Evolutionary conservation across 345 rosid species (phyloP).

Genomic region (Mangifera indica): DNA sequence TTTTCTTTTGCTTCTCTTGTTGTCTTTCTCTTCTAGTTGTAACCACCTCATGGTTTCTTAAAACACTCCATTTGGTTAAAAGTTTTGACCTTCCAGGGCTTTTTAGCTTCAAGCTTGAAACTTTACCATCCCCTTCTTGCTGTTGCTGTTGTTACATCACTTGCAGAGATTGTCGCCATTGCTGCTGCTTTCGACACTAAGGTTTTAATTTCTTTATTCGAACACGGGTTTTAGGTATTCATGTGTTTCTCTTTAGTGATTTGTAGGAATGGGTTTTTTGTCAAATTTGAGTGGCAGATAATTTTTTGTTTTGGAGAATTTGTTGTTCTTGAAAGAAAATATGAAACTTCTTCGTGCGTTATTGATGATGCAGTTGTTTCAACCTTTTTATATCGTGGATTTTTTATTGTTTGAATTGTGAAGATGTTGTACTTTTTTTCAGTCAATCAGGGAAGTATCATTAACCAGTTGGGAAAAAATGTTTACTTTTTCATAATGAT

Average conservation of each 20-base stretch:
- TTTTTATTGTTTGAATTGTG: constrained; percentile 34
- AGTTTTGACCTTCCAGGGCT: constrained; percentile 6
- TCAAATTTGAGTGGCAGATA: constrained; percentile 11
- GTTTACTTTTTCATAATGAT: constrained; percentile 14
- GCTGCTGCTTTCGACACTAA: constrained; percentile 14
- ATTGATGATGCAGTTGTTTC: constrained; percentile 4
- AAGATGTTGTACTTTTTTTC: constrained; percentile 11
- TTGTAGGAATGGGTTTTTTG: constrained; percentile 13
- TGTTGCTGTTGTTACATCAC: not conserved
- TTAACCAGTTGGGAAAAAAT: constrained; percentile 12
- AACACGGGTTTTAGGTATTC: constrained; percentile 25
- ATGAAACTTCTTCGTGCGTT: constrained; percentile 14
- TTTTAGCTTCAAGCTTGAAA: constrained; percentile 17
- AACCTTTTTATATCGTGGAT: constrained; percentile 13
- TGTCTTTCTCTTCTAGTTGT: constrained; percentile 9
- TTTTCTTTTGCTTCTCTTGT: constrained; percentile 17
- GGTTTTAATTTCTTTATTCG: constrained; percentile 22
- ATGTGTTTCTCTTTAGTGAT: constrained; percentile 10
- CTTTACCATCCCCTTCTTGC: constrained; percentile 14
- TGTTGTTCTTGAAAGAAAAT: constrained; percentile 13
- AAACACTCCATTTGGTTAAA: constrained; percentile 12
- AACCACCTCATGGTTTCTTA: constrained; percentile 1
- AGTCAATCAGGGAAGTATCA: constrained; percentile 16
- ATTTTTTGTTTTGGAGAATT: constrained; percentile 16
- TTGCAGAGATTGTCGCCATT: constrained; percentile 7